Evolutionary conservation across 1,139 yeast species (phyloP), one percentile per base, ranked within the genome.

Genomic region (Pichia kudriavzevii): DNA sequence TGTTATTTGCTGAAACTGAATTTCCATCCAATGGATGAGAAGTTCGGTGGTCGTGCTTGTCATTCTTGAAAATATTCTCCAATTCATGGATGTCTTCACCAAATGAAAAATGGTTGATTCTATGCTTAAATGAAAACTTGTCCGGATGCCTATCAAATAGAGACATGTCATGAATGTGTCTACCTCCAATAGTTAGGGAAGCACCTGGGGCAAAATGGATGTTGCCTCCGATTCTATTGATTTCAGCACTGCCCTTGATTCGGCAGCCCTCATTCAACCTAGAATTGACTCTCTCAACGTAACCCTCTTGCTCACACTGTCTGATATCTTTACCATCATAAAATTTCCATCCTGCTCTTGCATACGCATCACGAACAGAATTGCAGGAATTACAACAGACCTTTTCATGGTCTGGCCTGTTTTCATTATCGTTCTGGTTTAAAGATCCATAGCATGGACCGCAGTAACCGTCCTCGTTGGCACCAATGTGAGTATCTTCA

Each of bases 141-240:
- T 69, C 71, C 3, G 63, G 62, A 42, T 66, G 64, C 47, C 72
- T 67, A 28, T 64, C 61, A 59, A 72, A 91, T 40, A 85, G 66
- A 6, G 94, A 80, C 42, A 82, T 59, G 55, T 91, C 98, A 61
- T 91, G 98, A 45, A 75, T 68, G 55, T 91, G 97, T 44, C 68
- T 67, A 17, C 74, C 75, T 7, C 63, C 61, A 31, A 61, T 52
- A 35, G 75, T 72, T 43, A 66, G 67, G 31, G 82, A 73, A 40
- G 72, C 76, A 15, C 98, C 98, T 2, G 98, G 97, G 1, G 96
- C 95, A 66, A 91, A 87, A 61, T 91, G 97, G 47, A 91, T 63
- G 53, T 85, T 82, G 27, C 98, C 98, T 21, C 83, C 76, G 27
- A 91, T 83, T 59, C 94, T 75, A 60, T 84, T 83, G 52, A 91